Percentiles rank a stretch among this genome's conserved stretches.
Conservation (phyloP, 73 alveolate genomes). For the Blepharisma japonicum region DNA sequence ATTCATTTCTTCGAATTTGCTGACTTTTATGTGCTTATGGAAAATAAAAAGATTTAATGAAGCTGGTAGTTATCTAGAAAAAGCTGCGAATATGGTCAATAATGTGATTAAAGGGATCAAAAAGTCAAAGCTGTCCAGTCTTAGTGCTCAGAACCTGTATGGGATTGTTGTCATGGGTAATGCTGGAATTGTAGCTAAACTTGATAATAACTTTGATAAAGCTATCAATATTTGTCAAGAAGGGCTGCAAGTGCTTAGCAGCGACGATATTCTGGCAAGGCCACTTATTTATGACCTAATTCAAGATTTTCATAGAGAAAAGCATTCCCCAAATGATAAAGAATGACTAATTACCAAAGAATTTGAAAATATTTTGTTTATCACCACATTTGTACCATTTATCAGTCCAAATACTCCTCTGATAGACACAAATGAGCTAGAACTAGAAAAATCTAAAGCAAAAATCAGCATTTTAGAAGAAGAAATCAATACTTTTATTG, state of each 20-base stretch:
- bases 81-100: not conserved
- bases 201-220: not conserved
- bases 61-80: slow-evolving; percentile 14
- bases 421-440: slow-evolving; percentile 20
- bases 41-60: not conserved
- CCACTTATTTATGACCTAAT: not conserved
- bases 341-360: slow-evolving; percentile 1
- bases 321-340: not conserved
- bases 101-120: not conserved
- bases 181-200: not conserved
- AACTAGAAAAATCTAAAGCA: not conserved
- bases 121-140: not conserved
- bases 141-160: not conserved
- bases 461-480: too few species aligned
- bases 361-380: slow-evolving; percentile 3
- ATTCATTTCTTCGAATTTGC: not conserved
- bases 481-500: too few species aligned
- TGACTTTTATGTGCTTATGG: not conserved
- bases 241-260: not conserved
- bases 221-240: not conserved
- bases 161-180: slow-evolving; percentile 20
- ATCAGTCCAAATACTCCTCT: slow-evolving; percentile 15
- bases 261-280: not conserved
- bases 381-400: slow-evolving; percentile 26
- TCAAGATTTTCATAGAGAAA: not conserved